Base-by-base conservation (phyloP, 306 rosid genomes). In the Adenanthera pavonina region DNA sequence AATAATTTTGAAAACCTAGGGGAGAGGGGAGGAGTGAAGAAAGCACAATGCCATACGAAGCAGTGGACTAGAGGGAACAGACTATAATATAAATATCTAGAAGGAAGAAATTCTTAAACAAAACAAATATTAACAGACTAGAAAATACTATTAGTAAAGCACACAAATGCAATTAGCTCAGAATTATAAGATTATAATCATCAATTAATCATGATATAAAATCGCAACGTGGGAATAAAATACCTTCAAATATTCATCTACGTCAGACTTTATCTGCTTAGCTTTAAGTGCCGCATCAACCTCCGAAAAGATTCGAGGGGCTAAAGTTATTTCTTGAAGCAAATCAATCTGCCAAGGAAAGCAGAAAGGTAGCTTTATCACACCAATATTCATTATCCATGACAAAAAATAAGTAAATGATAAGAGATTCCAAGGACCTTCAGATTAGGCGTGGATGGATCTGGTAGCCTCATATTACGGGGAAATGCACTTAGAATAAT, bases 401-500 rank as follows among this genome's bases (percentile, higher is more conserved):
- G 40, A 67, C 73, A 49, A 68, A 75, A 34, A 7, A 43, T 3
- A 40, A 36, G 8, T 25, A 86, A 69, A 61, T 57, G 17, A 67
- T 3, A 44, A 3, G 36, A 60, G 17, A 54, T 54, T 85, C 49
- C 33, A 49, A 40, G 74, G 40, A 96, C 99, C 97, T 96, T 96
- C 71, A 96, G 79, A 76, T 93, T 93, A 3, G 99, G 98, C 51
- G 98, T 93, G 53, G 97, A 93, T 67, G 97, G 97, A 89, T 93
- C 98, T 16, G 99, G 98, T 53, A 96, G 89, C 89, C 99, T 94
- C 98, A 96, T 96, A 79, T 92, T 96, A 61, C 95, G 98, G 5
- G 99, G 98, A 86, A 96, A 93, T 68, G 99, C 99, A 88, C 99
- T 96, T 57, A 96, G 90, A 80, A 96, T 94, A 68, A 96, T 96